Percentiles rank a stretch among this genome's conserved stretches.
Conservation (phyloP, 2,329 filamentous ascomycete genomes). For the Fusarium sp. region DNA sequence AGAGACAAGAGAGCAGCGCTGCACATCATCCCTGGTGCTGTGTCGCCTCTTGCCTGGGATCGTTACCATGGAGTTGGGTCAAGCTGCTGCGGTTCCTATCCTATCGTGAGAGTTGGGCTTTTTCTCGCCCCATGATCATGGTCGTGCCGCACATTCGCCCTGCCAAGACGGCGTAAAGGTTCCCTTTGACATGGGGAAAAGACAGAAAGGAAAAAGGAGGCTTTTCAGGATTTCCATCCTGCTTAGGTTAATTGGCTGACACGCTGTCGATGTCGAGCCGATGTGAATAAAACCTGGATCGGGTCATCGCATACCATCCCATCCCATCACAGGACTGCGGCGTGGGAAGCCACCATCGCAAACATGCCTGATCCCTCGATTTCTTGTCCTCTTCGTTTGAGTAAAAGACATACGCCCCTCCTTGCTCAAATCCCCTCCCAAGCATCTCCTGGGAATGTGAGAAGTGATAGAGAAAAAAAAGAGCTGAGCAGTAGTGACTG, state of each 20-base stretch:
- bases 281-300: slow-evolving; percentile 27
- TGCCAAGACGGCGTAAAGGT: slow-evolving; percentile 12
- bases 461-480: slow-evolving; percentile 14
- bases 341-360: slow-evolving; percentile 31
- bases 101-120: slow-evolving; percentile 7
- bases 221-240: slow-evolving; percentile 12
- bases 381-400: slow-evolving; percentile 2
- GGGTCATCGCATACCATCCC: slow-evolving; percentile 14
- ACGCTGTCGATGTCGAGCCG: slow-evolving; percentile 21
- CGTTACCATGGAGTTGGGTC: slow-evolving; percentile 4
- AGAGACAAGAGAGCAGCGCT: slow-evolving; percentile 2
- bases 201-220: slow-evolving; percentile 4
- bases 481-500: slow-evolving; percentile 7
- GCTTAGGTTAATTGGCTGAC: slow-evolving; percentile 13
- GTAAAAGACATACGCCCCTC: slow-evolving; percentile 1
- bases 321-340: slow-evolving; percentile 2
- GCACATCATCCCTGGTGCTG: slow-evolving; percentile 9
- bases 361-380: slow-evolving; percentile 9
- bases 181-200: not conserved
- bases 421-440: not conserved
- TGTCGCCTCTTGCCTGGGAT: slow-evolving; percentile 1
- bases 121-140: slow-evolving; percentile 12
- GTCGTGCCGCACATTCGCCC: slow-evolving; percentile 13
- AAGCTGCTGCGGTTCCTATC: slow-evolving; percentile 4
- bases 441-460: slow-evolving; percentile 25